These are phyloP conservation scores for Neurospora sp. DNA, from an alignment of 495 filamentous ascomycete species.

Conservation along the genomic window DNA sequence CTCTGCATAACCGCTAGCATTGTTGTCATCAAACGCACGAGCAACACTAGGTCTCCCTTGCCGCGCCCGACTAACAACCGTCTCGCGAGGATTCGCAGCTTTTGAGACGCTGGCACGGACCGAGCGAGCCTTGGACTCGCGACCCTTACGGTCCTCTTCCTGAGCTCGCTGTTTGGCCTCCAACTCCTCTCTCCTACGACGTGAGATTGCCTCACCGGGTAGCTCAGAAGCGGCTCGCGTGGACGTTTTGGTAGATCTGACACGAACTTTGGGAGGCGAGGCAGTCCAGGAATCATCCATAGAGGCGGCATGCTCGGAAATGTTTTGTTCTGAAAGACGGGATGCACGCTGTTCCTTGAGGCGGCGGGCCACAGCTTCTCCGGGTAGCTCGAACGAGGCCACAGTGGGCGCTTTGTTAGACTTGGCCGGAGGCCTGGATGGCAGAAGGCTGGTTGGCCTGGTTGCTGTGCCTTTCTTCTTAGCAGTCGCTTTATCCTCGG, in stretches of 20 bases:
- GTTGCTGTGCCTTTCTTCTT: conserved; percentile 16
- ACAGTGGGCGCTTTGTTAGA: conserved; percentile 53
- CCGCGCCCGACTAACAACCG: conserved; percentile 48
- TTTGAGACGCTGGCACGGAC: conserved; percentile 31
- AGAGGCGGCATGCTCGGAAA: conserved; percentile 21
- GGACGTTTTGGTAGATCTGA: conserved; percentile 49
- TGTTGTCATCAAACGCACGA: conserved; percentile 4
- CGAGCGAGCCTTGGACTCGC: conserved; percentile 57
- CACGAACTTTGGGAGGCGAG: conserved; percentile 29
- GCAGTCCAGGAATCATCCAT: conserved; percentile 9
- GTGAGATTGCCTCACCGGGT: conserved; percentile 62
- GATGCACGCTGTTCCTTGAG: conserved; percentile 44
- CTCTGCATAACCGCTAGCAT: conserved; percentile 3
- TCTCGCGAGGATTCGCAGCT: conserved; percentile 36
- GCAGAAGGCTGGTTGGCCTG: conserved; percentile 32
- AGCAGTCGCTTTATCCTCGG: conserved; percentile 16
- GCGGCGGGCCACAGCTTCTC: conserved; percentile 58
- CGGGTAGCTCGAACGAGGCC: conserved; percentile 60
- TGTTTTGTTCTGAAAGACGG: conserved; percentile 27
- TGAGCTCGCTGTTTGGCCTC: conserved; percentile 53
- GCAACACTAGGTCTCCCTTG: conserved; percentile 26
- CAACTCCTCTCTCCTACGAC: conserved; percentile 53
- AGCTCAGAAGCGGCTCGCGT: conserved; percentile 59
- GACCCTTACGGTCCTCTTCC: conserved; percentile 45
- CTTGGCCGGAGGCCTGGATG: conserved; percentile 37